Evolutionary conservation across 495 filamentous ascomycete species (phyloP).

Genomic region (Aspergillus olivimuriae): DNA sequence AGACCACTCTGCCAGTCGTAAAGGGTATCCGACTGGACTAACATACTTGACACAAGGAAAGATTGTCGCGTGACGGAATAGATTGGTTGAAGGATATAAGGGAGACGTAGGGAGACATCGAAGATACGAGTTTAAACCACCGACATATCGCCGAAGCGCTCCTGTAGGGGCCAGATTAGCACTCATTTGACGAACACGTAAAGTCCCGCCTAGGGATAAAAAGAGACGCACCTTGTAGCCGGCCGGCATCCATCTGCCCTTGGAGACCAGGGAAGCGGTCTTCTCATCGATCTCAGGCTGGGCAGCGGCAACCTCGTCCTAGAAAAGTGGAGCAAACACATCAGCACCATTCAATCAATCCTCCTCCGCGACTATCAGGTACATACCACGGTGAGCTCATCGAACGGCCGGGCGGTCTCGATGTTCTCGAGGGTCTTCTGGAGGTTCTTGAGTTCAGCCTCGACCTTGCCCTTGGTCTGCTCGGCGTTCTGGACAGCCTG

Average conservation of each 20-base stretch:
- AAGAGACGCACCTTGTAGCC: slow-evolving; percentile 81
- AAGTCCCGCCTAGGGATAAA: neutral
- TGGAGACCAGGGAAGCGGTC: slow-evolving; percentile 84
- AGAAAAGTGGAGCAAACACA: slow-evolving; percentile 15
- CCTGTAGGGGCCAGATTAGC: slow-evolving; percentile 42
- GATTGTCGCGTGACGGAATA: slow-evolving; percentile 26
- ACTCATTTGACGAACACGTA: neutral
- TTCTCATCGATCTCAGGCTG: slow-evolving; percentile 95
- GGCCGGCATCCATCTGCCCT: slow-evolving; percentile 93
- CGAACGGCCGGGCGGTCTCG: slow-evolving; percentile 90
- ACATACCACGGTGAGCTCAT: slow-evolving; percentile 96
- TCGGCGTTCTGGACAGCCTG: slow-evolving; percentile 95
- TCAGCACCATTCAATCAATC: slow-evolving; percentile 2
- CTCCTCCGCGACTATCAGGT: neutral
- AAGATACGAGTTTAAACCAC: slow-evolving; percentile 58
- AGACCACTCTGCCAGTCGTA: slow-evolving; percentile 20
- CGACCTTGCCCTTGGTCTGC: slow-evolving; percentile 91
- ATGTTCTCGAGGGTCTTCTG: slow-evolving; percentile 95
- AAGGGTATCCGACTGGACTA: slow-evolving; percentile 20
- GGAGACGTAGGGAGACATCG: slow-evolving; percentile 18
- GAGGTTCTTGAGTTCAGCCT: slow-evolving; percentile 85
- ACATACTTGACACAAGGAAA: slow-evolving; percentile 30
- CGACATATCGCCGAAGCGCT: slow-evolving; percentile 97
- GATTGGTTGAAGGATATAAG: slow-evolving; percentile 32
- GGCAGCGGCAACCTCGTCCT: slow-evolving; percentile 92